These are phyloP conservation scores for Allodekkera sacchari DNA, from an alignment of 805 yeast genomes.

Conservation along the genomic window DNA sequence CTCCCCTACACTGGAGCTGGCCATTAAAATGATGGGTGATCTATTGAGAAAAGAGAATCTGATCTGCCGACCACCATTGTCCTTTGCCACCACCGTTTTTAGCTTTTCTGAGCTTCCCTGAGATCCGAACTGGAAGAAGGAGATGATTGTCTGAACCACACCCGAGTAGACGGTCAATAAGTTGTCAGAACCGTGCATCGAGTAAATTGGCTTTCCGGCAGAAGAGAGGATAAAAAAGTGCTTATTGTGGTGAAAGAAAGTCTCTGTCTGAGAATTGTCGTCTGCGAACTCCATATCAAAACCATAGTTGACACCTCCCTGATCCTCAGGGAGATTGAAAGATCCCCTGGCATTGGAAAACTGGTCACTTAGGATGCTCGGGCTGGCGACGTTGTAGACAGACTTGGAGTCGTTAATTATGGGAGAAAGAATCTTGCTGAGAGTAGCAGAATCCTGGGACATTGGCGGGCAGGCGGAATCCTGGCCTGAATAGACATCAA, in stretches of 20 bases:
- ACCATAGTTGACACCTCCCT: slow-evolving; percentile 8
- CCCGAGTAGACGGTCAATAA: slow-evolving; percentile 67
- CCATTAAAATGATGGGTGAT: slow-evolving; percentile 66
- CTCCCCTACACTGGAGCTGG: slow-evolving; percentile 53
- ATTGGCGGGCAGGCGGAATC: no score
- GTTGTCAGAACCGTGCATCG: slow-evolving; percentile 67
- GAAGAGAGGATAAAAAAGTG: slow-evolving; percentile 73
- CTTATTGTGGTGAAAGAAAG: slow-evolving; percentile 35
- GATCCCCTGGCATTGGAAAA: neutral
- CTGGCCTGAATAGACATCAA: no score
- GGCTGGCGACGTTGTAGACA: slow-evolving; percentile 5
- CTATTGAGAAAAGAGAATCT: slow-evolving; percentile 52
- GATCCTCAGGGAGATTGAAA: neutral
- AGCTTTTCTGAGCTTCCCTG: slow-evolving; percentile 28
- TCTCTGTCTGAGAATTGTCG: slow-evolving; percentile 17
- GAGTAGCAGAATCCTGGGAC: slow-evolving; percentile 6
- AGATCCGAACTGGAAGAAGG: slow-evolving; percentile 48
- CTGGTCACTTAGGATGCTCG: slow-evolving; percentile 6
- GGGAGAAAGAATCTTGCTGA: slow-evolving; percentile 5
- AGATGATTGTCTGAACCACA: slow-evolving; percentile 68
- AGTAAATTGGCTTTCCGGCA: slow-evolving; percentile 86
- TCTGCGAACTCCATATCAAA: slow-evolving; percentile 20
- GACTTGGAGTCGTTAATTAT: slow-evolving; percentile 4
- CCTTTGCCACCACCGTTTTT: slow-evolving; percentile 42
- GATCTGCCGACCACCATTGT: slow-evolving; percentile 22